Evolutionary conservation across 495 filamentous ascomycete genomes (phyloP), one percentile per base, ranked within the genome.

Genomic region (Bombardia bombarda): DNA sequence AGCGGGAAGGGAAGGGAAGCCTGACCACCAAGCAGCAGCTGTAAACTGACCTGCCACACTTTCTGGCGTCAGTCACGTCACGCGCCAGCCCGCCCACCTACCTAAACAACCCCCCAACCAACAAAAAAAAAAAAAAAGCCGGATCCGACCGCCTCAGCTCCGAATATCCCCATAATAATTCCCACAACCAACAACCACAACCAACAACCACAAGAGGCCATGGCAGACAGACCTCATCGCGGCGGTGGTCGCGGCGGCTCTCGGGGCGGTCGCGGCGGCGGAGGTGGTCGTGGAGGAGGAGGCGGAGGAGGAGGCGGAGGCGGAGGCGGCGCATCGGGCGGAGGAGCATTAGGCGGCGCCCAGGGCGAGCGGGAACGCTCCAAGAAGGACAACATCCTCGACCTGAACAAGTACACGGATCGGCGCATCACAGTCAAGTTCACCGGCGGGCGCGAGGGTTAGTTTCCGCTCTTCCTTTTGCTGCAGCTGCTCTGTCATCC

Each of bases 301-400:
- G 24, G 26, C 6, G 26, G 26, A 9, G 52, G 65, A 17, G 57
- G 65, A 12, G 62, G 57, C n/a, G 47, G 57, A 12, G 62, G 66
- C 10, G 61, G 61, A 16, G 43, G 58, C 43, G 55, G 70, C 21
- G 67, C 74, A 33, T 61, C 67, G 13, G 51, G 71, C 40, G 68
- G 68, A 23, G 58, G 63, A 22, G 53, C 60, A 24, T 57, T 63
- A 20, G 66, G 70, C 47, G 62, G 70, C 42, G 66, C 74, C 62
- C 75, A 71, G 60, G 67, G 69, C 62, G 69, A 67, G 9, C 57
- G 67, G 10, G 74, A 78, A 52, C 82, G 85, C 50, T 87, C 89
- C 46, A 95, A 95, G 77, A 95, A 96, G 69, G 90, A 98, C 61
- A 95, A 96, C 58, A 98, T 98, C 55, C 77, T 98, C 17, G 92